Evolutionary conservation across 805 yeast genomes (phyloP).

Genomic region (Starmerella stellata): DNA sequence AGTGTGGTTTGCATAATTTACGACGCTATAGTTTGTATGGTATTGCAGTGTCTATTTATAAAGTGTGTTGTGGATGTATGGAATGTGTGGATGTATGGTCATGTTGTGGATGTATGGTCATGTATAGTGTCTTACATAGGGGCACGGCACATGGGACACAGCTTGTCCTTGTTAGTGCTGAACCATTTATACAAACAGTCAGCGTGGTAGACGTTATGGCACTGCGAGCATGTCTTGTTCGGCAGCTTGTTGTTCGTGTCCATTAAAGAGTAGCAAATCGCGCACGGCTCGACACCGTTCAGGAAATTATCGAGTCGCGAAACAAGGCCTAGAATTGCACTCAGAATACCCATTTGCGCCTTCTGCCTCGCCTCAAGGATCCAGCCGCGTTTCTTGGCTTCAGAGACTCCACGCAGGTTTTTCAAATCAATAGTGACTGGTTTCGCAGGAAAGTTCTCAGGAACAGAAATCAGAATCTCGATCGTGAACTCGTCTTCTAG

Average conservation of each 20-base stretch:
- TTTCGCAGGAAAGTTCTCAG: constrained; percentile 46
- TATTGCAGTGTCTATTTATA: no score
- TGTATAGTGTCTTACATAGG: constrained; percentile 15
- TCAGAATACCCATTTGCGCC: constrained; percentile 36
- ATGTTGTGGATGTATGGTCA: no score
- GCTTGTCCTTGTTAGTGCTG: constrained; percentile 75
- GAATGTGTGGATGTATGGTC: no score
- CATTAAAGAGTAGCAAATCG: constrained; percentile 82
- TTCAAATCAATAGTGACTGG: constrained; percentile 53
- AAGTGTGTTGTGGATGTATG: no score
- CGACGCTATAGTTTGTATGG: no score
- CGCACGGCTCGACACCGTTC: constrained; percentile 91
- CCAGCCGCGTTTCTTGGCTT: constrained; percentile 91
- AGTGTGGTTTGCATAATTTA: no score
- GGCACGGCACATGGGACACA: constrained; percentile 87
- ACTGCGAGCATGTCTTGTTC: constrained; percentile 68
- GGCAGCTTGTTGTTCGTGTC: constrained; percentile 87
- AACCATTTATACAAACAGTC: constrained; percentile 96
- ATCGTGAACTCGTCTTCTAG: constrained; percentile 16
- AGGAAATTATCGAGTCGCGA: constrained; percentile 63
- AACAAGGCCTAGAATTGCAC: constrained; percentile 43
- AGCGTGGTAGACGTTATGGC: constrained; percentile 86
- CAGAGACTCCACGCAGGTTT: constrained; percentile 80
- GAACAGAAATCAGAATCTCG: constrained; percentile 45
- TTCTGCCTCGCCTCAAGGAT: constrained; percentile 74